Evolutionary conservation across 2,329 filamentous ascomycete species (phyloP).

Genomic region (Colletotrichum sp.): DNA sequence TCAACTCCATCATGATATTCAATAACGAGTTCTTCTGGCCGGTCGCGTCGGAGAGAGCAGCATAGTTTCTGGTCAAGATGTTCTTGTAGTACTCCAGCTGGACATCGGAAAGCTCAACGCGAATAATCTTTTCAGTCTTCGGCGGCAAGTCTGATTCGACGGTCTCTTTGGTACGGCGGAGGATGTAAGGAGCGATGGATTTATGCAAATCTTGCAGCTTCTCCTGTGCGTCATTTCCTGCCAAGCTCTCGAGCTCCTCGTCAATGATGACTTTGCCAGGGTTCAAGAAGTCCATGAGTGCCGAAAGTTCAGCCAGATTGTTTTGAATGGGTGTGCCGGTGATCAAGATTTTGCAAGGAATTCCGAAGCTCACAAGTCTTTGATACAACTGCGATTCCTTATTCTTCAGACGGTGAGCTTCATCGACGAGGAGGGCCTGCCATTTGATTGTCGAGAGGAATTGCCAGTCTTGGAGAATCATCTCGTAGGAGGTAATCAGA

Average conservation of each 20-base stretch:
- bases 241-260: slow-evolving; percentile 83
- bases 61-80: slow-evolving; percentile 95
- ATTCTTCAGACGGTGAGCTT: slow-evolving; percentile 97
- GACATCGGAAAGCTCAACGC: slow-evolving; percentile 94
- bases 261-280: slow-evolving; percentile 93
- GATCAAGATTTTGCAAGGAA: slow-evolving; percentile 89
- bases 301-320: slow-evolving; percentile 89
- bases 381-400: slow-evolving; percentile 91
- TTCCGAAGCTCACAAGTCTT: slow-evolving; percentile 83
- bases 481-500: slow-evolving; percentile 97
- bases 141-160: slow-evolving; percentile 96
- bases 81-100: slow-evolving; percentile 99
- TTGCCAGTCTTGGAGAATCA: slow-evolving; percentile 83
- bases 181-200: slow-evolving; percentile 90
- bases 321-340: slow-evolving; percentile 98
- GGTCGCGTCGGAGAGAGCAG: slow-evolving; percentile 87
- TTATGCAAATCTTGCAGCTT: slow-evolving; percentile 87
- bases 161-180: slow-evolving; percentile 95
- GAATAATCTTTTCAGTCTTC: slow-evolving; percentile 98
- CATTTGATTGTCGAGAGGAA: slow-evolving; percentile 93
- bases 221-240: slow-evolving; percentile 79
- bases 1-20: slow-evolving; percentile 99
- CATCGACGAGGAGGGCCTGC: slow-evolving; percentile 96
- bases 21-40: slow-evolving; percentile 94
- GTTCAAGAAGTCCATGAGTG: slow-evolving; percentile 94